A percentile compares a stretch with the other conserved stretches of the same genome.
Conservation (phyloP, 2,329 filamentous ascomycete genomes). For the Raffaelea arxii region DNA sequence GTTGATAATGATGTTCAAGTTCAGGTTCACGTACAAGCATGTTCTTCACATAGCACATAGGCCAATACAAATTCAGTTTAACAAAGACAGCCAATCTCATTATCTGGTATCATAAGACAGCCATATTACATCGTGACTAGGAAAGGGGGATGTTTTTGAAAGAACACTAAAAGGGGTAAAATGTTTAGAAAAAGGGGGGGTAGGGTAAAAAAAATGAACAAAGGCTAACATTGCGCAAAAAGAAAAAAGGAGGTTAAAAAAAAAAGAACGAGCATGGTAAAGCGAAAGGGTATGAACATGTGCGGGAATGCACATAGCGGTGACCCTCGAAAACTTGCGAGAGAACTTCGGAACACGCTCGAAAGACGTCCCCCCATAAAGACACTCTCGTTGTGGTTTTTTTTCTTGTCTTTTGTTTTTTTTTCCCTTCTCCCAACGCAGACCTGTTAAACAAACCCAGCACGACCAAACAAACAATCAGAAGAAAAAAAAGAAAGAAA, state of each 20-base stretch:
- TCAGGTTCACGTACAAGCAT: too few relatives aligned
- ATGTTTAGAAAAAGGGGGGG: conserved; percentile 21
- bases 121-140: conserved; percentile 39
- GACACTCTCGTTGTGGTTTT: background rate
- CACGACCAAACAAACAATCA: background rate
- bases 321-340: too few relatives aligned
- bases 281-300: too few relatives aligned
- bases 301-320: too few relatives aligned
- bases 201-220: conserved; percentile 1
- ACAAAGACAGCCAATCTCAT: conserved; percentile 25
- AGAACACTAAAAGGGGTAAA: conserved; percentile 7
- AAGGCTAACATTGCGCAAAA: conserved; percentile 3
- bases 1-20: too few relatives aligned
- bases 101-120: conserved; percentile 40
- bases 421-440: background rate
- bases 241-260: conserved; percentile 4
- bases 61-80: too few relatives aligned
- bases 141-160: conserved; percentile 21
- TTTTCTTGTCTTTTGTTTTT: background rate
- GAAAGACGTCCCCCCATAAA: too few relatives aligned
- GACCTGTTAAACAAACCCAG: background rate
- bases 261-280: conserved; percentile 8
- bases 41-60: too few relatives aligned
- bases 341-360: too few relatives aligned
- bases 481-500: background rate